Base-by-base conservation (phyloP, 495 filamentous ascomycete genomes). In the Aeminium ludgeri region DNA sequence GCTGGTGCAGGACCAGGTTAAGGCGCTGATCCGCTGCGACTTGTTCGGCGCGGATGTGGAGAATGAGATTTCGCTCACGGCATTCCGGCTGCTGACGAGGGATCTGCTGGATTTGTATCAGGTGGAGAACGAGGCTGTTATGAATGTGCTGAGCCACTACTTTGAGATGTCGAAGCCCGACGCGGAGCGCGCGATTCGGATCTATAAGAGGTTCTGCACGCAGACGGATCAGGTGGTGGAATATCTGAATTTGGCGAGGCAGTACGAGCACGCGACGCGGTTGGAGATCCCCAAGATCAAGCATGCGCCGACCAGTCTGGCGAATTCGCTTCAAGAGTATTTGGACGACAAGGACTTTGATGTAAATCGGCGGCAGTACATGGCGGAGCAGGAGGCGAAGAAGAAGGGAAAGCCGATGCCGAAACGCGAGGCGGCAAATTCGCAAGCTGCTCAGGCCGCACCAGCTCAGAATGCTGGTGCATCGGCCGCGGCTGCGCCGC, bases 91-190 rank as follows among this genome's bases (percentile, higher is more conserved):
- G 53, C 62, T 99, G 30, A 89, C 91, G 8, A 67, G 89, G 51
- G 89, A 99, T 57, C 69, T 99, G 19, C 61, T 99, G 40, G 80
- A 78, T 4, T 66, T 99, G 31, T 99, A 92, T 59, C 82, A 89
- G 47, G 82, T 92, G 28, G 78, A 95, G 67, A 99, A 99, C 50
- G 86, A 96, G 62, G 89, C 80, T 17, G 87, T 91, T 49, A 96
- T 99, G 63, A 99, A 92, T 59, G 82, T 99, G 44, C 69, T 99
- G 39, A 84, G 89, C 89, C 86, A 91, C 55, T 99, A 92, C 57
- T 96, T 99, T 50, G 89, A 99, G 61, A 87, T 99, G 83, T 94
- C 91, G 38, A 79, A 78, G 41, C 72, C 78, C 28, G 91, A 99
- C 60, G 91, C 91, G 36, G 80, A 92, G 57, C 74, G 86, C 32